These are phyloP conservation scores for Nicotiana paniculata DNA, from an alignment of 257 asterid species.

Conservation along the genomic window DNA sequence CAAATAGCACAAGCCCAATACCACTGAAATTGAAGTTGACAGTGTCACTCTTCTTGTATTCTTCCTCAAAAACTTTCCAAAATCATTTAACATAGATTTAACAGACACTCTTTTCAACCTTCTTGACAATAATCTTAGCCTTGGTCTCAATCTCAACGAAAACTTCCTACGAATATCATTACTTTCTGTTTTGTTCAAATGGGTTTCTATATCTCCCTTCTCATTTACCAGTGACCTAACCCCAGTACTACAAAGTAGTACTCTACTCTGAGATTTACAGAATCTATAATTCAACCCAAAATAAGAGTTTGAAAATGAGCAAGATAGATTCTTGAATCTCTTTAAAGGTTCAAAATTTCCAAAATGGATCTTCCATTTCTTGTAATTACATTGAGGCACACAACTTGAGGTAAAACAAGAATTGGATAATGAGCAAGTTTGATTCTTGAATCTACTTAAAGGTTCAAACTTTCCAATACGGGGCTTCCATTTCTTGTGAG, in stretches of 20 bases:
- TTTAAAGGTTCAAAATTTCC: not conserved
- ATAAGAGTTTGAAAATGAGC: slow-evolving; percentile 27
- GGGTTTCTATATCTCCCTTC: slow-evolving; percentile 31
- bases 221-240: slow-evolving; percentile 37
- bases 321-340: slow-evolving; percentile 18
- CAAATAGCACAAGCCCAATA: slow-evolving; percentile 70
- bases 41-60: slow-evolving; percentile 52
- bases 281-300: slow-evolving; percentile 25
- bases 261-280: slow-evolving; percentile 31
- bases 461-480: slow-evolving; percentile 8
- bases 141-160: slow-evolving; percentile 59
- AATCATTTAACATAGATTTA: slow-evolving; percentile 39
- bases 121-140: slow-evolving; percentile 46
- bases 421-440: not conserved
- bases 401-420: slow-evolving; percentile 17
- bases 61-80: slow-evolving; percentile 52
- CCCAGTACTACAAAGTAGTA: slow-evolving; percentile 31
- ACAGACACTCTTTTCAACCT: slow-evolving; percentile 50
- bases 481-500: slow-evolving; percentile 36
- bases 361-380: not conserved
- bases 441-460: not conserved
- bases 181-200: slow-evolving; percentile 31
- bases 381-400: slow-evolving; percentile 32
- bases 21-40: slow-evolving; percentile 49
- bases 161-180: slow-evolving; percentile 37